These are phyloP conservation scores for Arthroderma uncinatum DNA, from an alignment of 2,329 filamentous ascomycete species.

Conservation along the genomic window DNA sequence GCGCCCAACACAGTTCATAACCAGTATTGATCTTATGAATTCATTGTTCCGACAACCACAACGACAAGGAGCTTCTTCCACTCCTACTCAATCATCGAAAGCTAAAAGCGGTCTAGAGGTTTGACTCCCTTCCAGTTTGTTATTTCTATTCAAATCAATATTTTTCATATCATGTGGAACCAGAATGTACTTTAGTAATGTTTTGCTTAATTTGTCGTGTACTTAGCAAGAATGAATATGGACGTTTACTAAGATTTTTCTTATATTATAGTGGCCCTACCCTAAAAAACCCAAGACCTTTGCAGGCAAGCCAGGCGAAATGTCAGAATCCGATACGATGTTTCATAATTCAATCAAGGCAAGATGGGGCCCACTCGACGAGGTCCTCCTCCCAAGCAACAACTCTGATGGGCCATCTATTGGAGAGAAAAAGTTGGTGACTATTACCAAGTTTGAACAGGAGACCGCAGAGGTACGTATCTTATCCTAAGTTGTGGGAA, in stretches of 20 bases:
- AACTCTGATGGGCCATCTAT: neutral
- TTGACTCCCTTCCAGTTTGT: conserved; percentile 46
- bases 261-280: conserved; percentile 65
- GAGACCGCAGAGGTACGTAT: conserved; percentile 11
- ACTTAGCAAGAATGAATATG: conserved; percentile 26
- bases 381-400: conserved; percentile 53
- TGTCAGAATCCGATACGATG: conserved; percentile 52
- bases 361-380: conserved; percentile 65
- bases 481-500: neutral
- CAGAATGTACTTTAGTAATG: conserved; percentile 17
- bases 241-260: conserved; percentile 31
- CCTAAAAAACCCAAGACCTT: conserved; percentile 63
- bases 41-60: conserved; percentile 67
- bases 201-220: conserved; percentile 13
- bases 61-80: conserved; percentile 43
- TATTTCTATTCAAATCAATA: conserved; percentile 29
- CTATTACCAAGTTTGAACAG: conserved; percentile 4
- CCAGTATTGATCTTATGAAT: conserved; percentile 92
- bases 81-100: conserved; percentile 47
- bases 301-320: conserved; percentile 48
- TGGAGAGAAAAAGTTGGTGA: neutral
- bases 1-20: conserved; percentile 55
- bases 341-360: conserved; percentile 68
- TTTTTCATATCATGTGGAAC: conserved; percentile 11
- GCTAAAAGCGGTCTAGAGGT: conserved; percentile 75